Conservation (phyloP, 805 yeast genomes). For the Candida multigemmis region DNA sequence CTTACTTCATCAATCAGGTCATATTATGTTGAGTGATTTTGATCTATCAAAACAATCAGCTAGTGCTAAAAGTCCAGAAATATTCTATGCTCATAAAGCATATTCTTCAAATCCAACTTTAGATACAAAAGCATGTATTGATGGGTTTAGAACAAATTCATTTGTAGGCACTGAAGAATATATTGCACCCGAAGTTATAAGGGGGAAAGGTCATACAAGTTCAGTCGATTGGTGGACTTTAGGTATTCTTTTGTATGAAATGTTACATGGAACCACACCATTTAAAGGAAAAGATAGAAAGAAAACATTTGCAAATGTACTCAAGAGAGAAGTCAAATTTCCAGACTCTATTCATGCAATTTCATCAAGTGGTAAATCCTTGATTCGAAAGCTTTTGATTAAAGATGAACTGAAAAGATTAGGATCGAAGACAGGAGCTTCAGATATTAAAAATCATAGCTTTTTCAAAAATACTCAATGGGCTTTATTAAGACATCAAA, state of each 20-base stretch:
- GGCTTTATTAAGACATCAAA: constrained; percentile 88
- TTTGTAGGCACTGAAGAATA: constrained; percentile 99
- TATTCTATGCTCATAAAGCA: constrained; percentile 31
- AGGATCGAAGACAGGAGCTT: constrained; percentile 91
- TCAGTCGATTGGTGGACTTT: constrained; percentile 99
- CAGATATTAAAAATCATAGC: constrained; percentile 85
- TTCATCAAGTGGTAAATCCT: constrained; percentile 66
- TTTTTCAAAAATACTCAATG: constrained; percentile 90
- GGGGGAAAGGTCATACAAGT: constrained; percentile 95
- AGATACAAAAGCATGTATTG: constrained; percentile 92
- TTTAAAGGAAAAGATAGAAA: constrained; percentile 88
- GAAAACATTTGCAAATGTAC: constrained; percentile 78
- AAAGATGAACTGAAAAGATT: constrained; percentile 85
- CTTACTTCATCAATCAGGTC: constrained; percentile 91
- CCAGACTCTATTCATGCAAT: constrained; percentile 41
- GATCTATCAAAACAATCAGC: constrained; percentile 88
- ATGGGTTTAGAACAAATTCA: constrained; percentile 93
- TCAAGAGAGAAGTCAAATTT: constrained; percentile 77
- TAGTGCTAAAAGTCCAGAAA: constrained; percentile 66
- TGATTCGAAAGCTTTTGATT: constrained; percentile 72
- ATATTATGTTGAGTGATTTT: constrained; percentile 94
- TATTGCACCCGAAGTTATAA: constrained; percentile 95
- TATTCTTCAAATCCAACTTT: constrained; percentile 46
- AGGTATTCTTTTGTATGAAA: constrained; percentile 87
- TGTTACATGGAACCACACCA: constrained; percentile 94